These are phyloP conservation scores for Sequoia sempervirens DNA, from an alignment of 75 land plant genomes.

Conservation along the genomic window DNA sequence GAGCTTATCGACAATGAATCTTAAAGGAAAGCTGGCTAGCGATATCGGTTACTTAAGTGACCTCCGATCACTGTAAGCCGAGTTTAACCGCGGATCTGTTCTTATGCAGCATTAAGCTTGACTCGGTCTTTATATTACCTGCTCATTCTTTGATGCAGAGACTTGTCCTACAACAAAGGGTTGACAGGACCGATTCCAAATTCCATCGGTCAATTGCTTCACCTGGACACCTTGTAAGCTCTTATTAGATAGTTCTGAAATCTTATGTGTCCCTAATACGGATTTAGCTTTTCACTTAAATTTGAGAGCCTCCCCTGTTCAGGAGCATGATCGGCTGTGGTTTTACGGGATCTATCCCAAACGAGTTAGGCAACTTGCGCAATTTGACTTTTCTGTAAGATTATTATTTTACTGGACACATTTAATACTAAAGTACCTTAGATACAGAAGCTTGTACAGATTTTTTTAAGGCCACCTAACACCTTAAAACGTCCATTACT, in stretches of 20 bases:
- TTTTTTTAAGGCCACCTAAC: no score
- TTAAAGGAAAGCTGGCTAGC: slow-evolving; percentile 8
- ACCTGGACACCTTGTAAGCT: slow-evolving; percentile 5
- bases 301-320: not conserved
- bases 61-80: slow-evolving; percentile 6
- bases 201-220: slow-evolving; percentile 6
- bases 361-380: slow-evolving; percentile 16
- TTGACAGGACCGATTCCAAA: slow-evolving; percentile 8
- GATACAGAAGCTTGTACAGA: not conserved
- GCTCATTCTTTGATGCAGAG: slow-evolving; percentile 2
- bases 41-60: slow-evolving; percentile 6
- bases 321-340: slow-evolving; percentile 23
- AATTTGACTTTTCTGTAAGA: slow-evolving; percentile 16
- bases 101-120: not conserved
- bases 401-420: not conserved
- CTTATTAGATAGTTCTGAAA: not conserved
- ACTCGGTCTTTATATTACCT: not conserved
- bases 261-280: not conserved
- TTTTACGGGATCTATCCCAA: slow-evolving; percentile 20
- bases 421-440: not conserved
- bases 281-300: not conserved
- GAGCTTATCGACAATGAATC: slow-evolving; percentile 9
- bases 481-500: not conserved
- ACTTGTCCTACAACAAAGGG: slow-evolving; percentile 10
- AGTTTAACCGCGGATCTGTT: not conserved